phyloP scores from a whole-genome alignment of 2,329 filamentous ascomycete species.

The Sordariomycetes sp. region DNA sequence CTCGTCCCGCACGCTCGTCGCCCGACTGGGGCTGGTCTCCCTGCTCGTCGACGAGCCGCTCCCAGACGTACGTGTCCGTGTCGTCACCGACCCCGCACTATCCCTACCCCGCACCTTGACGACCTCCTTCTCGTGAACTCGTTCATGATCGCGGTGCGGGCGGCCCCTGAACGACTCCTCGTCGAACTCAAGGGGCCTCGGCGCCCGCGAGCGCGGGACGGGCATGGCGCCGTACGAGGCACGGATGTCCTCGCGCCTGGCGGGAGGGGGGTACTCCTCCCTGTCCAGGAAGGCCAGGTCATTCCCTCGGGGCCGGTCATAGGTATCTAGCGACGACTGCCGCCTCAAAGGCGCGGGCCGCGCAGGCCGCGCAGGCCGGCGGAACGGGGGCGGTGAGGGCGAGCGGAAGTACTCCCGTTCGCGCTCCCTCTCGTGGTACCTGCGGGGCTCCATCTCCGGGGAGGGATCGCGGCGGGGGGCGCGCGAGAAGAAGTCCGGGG shows the following conservation, averaged over 20 bases:
- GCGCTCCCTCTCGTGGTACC: slow-evolving; percentile 44
- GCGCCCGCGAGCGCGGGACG: slow-evolving; percentile 25
- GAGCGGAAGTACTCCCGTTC: slow-evolving; percentile 34
- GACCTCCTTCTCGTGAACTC: slow-evolving; percentile 51
- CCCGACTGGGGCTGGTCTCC: slow-evolving; percentile 33
- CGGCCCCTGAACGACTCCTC: slow-evolving; percentile 50
- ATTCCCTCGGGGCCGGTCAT: slow-evolving; percentile 54
- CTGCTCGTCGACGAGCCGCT: slow-evolving; percentile 31
- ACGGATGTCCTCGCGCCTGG: slow-evolving; percentile 38
- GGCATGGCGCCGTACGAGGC: slow-evolving; percentile 23
- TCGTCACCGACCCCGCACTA: slow-evolving; percentile 27
- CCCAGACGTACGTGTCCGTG: slow-evolving; percentile 20
- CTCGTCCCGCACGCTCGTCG: slow-evolving; percentile 43
- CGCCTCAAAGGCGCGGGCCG: slow-evolving; percentile 63
- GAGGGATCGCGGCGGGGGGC: not conserved
- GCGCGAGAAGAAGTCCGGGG: no score
- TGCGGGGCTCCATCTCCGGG: slow-evolving; percentile 39
- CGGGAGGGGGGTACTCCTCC: slow-evolving; percentile 54
- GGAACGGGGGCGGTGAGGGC: slow-evolving; percentile 26
- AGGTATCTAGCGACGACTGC: slow-evolving; percentile 84
- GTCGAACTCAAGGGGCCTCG: slow-evolving; percentile 49
- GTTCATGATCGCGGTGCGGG: slow-evolving; percentile 35
- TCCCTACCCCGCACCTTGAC: slow-evolving; percentile 36
- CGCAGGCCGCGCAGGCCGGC: slow-evolving; percentile 39
- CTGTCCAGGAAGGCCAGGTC: slow-evolving; percentile 23